phyloP scores from a whole-genome alignment of 2,329 filamentous ascomycete species.

The Acephala macrosclerotiorum region DNA sequence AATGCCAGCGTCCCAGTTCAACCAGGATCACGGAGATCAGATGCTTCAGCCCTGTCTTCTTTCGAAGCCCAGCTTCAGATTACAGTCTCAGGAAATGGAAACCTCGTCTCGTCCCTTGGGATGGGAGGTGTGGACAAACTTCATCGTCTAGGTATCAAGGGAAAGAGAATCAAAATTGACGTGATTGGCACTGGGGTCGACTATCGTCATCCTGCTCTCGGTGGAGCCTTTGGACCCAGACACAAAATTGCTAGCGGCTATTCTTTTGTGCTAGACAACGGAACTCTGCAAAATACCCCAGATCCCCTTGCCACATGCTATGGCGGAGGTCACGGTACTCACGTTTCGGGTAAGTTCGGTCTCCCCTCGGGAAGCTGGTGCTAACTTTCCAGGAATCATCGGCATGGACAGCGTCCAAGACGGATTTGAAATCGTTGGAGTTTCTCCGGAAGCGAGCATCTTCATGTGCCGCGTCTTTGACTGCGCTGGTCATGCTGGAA shows the following conservation, averaged over 20 bases:
- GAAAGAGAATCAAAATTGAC: constrained; percentile 53
- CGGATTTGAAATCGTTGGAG: constrained; percentile 32
- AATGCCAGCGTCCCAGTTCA: constrained; percentile 3
- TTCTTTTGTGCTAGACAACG: constrained; percentile 62
- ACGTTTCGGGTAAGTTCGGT: constrained; percentile 29
- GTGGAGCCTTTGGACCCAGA: constrained; percentile 67
- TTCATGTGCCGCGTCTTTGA: constrained; percentile 36
- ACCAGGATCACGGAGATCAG: neutral
- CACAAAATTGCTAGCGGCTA: constrained; percentile 65
- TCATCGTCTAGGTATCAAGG: constrained; percentile 53
- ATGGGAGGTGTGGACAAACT: constrained; percentile 47
- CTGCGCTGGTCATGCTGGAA: constrained; percentile 27
- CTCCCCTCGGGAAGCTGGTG: neutral
- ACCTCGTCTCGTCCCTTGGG: constrained; percentile 17
- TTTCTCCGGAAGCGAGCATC: constrained; percentile 34
- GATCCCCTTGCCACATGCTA: constrained; percentile 34
- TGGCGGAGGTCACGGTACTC: constrained; percentile 36
- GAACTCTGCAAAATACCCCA: constrained; percentile 10
- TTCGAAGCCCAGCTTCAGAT: neutral
- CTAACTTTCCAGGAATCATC: constrained; percentile 28
- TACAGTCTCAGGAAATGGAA: neutral
- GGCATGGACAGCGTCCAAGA: constrained; percentile 28
- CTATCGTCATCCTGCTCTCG: constrained; percentile 68
- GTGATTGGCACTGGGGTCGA: constrained; percentile 55
- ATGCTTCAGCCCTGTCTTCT: neutral